phyloP scores from a whole-genome alignment of 2,329 filamentous ascomycete genomes.

The Claviceps digitariae region DNA sequence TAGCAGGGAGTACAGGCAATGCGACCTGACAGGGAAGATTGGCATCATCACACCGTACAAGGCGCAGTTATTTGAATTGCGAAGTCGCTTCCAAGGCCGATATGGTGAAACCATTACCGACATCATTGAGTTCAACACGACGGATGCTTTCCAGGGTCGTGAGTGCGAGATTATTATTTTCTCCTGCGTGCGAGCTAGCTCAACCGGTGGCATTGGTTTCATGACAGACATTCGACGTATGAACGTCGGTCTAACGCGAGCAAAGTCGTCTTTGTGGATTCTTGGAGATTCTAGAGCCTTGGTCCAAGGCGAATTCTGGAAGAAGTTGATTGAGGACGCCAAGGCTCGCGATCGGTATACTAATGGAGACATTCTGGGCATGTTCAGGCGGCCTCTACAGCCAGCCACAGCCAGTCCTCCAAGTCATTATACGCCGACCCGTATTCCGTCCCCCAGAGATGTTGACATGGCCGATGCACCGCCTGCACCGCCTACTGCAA shows the following conservation, averaged over 20 bases:
- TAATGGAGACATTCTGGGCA: slow-evolving; percentile 40
- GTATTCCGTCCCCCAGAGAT: slow-evolving; percentile 1
- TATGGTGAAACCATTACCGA: slow-evolving; percentile 67
- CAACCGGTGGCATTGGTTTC: slow-evolving; percentile 95
- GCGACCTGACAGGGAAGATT: slow-evolving; percentile 68
- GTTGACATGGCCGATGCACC: slow-evolving; percentile 6
- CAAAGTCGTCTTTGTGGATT: slow-evolving; percentile 93
- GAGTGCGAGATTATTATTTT: slow-evolving; percentile 99
- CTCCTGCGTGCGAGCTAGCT: slow-evolving; percentile 87
- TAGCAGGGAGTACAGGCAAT: slow-evolving; percentile 52
- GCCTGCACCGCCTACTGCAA: not conserved
- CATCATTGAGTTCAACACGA: slow-evolving; percentile 93
- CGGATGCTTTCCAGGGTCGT: slow-evolving; percentile 91
- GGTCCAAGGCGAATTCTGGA: slow-evolving; percentile 82
- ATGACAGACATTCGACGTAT: slow-evolving; percentile 96
- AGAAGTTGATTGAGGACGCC: slow-evolving; percentile 71
- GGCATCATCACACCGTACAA: slow-evolving; percentile 99
- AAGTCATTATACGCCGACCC: slow-evolving; percentile 5
- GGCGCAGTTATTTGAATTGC: slow-evolving; percentile 73
- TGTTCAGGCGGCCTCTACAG: slow-evolving; percentile 32
- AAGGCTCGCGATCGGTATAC: slow-evolving; percentile 64
- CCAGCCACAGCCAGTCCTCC: slow-evolving; percentile 21
- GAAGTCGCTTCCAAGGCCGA: slow-evolving; percentile 53
- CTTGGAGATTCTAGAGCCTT: slow-evolving; percentile 83
- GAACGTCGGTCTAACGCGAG: slow-evolving; percentile 96